phyloP scores from a whole-genome alignment of 208 protist species.

The Eutreptiella sp. region DNA sequence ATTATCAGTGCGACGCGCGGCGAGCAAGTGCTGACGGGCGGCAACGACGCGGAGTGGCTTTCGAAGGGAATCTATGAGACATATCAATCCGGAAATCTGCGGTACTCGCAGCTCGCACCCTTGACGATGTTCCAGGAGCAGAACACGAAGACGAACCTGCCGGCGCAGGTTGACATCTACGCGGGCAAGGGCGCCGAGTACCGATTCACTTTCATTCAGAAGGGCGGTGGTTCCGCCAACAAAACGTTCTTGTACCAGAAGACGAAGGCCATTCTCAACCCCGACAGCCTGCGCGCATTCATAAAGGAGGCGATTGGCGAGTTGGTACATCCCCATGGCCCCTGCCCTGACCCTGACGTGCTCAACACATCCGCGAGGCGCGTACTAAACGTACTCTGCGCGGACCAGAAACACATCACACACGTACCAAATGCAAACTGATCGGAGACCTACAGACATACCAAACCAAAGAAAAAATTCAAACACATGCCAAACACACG shows the following conservation, averaged over 20 bases:
- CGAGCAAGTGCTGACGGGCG: slow-evolving; percentile 84
- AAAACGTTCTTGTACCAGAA: slow-evolving; percentile 94
- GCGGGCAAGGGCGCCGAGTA: slow-evolving; percentile 86
- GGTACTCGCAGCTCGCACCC: slow-evolving; percentile 89
- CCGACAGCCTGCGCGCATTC: slow-evolving; percentile 77
- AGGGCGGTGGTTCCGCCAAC: slow-evolving; percentile 94
- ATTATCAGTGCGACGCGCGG: slow-evolving; percentile 92
- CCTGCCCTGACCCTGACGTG: too few species aligned
- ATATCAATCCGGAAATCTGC: slow-evolving; percentile 86
- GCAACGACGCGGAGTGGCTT: slow-evolving; percentile 81
- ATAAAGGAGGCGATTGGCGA: slow-evolving; percentile 81
- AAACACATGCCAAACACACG: too few species aligned
- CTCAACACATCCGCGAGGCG: too few species aligned
- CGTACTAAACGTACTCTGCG: too few species aligned
- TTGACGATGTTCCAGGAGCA: slow-evolving; percentile 91
- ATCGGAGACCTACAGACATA: too few species aligned
- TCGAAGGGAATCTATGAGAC: slow-evolving; percentile 87
- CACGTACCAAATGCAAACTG: too few species aligned
- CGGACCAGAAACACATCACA: too few species aligned
- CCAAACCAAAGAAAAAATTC: too few species aligned
- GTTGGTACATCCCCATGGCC: too few species aligned
- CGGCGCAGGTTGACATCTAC: slow-evolving; percentile 93
- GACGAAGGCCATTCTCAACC: slow-evolving; percentile 90
- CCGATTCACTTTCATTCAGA: slow-evolving; percentile 91
- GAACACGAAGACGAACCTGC: slow-evolving; percentile 94